Conservation (phyloP, 345 rosid species). For the sweet orange (Citrus sinensis) region DNA sequence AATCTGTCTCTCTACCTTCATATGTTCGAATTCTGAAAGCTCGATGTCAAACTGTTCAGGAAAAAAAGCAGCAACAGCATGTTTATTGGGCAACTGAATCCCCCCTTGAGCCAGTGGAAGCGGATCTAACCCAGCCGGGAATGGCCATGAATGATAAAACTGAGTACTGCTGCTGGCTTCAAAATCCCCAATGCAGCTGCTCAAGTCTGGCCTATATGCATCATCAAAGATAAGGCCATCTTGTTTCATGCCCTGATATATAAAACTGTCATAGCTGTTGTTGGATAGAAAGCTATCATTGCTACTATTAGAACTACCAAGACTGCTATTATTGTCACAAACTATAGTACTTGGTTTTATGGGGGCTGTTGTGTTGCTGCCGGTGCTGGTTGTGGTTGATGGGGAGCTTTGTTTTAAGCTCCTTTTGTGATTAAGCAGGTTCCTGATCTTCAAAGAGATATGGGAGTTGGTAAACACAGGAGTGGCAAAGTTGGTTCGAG, state of each 20-base stretch:
- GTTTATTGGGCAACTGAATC: conserved; percentile 22
- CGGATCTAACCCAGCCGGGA: conserved; percentile 36
- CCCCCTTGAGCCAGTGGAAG: conserved; percentile 33
- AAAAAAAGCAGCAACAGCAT: neutral
- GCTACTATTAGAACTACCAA: conserved; percentile 4
- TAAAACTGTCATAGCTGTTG: conserved; percentile 2
- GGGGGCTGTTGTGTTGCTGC: conserved; percentile 14
- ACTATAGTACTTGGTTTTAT: conserved; percentile 23
- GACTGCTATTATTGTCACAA: neutral
- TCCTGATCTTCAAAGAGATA: conserved; percentile 64
- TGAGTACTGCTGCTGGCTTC: conserved; percentile 16
- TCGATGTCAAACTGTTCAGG: conserved; percentile 27
- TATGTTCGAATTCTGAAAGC: conserved; percentile 30
- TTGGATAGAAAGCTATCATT: conserved; percentile 10
- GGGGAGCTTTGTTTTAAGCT: conserved; percentile 33
- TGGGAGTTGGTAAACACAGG: conserved; percentile 50
- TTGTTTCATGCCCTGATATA: conserved; percentile 14
- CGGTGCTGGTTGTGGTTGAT: neutral
- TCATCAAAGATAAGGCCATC: conserved; percentile 26
- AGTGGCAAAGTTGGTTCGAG: conserved; percentile 71
- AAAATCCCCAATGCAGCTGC: conserved; percentile 23
- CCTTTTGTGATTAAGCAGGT: conserved; percentile 69
- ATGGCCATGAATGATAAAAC: conserved; percentile 42
- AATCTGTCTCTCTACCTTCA: conserved; percentile 65
- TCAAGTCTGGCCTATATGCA: conserved; percentile 60